Evolutionary conservation across 805 yeast species (phyloP), one percentile per base, ranked within the genome.

Genomic region (Candida ovalis): DNA sequence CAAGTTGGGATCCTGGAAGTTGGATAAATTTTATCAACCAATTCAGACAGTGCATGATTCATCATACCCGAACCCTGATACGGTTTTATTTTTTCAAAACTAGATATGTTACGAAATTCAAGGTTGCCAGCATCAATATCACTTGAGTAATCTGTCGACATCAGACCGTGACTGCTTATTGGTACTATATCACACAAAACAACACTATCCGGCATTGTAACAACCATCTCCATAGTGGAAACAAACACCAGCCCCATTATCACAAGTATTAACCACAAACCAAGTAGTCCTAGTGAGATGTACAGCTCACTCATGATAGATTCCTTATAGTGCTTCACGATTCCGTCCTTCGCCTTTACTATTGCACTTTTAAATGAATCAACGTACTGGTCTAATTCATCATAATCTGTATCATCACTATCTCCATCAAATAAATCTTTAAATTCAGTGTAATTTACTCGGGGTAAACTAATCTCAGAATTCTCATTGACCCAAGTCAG

Each of bases 401-500:
- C 43, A 15, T 41, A 30, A 37, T 48, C 49, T 32, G 49, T 49
- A 21, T 41, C 30, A 32, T 51, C 45, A 25, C 46, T 38, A 15
- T 63, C n/a, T n/a, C n/a, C 25, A 17, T 8, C 10, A 37, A 17
- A n/a, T 25, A 17, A 18, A 33, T 39, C 32, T 35, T 48, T 19
- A 13, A 54, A 45, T 7, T 37, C 45, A 18, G 43, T 41, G 2
- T 53, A 50, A 37, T 65, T 49, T 3, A 83, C 64, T 38, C 71
- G 56, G 0, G 96, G 96, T 1, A 88, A 60, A 0, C 69, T 54
- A 2, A 90, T 66, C 15, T 79, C 72, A 2, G 90, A 73, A 52
- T 86, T 72, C 32, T 83, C 70, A 55, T 84, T 73, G 1, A 90
- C 69, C 97, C 97, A 94, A 1, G 82, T 76, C 46, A 91, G 66